Base-by-base conservation (phyloP, 2,329 filamentous ascomycete species). In the Chaetomium strumarium region DNA sequence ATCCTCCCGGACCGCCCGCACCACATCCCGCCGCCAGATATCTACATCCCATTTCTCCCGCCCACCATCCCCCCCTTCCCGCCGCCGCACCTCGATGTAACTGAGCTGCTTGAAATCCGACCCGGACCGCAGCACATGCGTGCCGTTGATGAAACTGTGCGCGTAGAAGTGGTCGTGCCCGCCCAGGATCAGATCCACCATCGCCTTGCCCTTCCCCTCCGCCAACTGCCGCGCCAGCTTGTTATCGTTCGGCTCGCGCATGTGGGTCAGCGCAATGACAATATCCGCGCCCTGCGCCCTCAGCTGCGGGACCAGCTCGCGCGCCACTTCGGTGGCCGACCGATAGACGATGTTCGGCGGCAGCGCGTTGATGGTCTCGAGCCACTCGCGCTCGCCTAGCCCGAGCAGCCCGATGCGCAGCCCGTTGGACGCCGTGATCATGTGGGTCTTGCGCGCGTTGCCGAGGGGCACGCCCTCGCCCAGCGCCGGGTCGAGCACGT, bases 51-150 rank as follows among this genome's bases (percentile, higher is more conserved):
- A 96, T 16, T 78, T 77, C 63, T 14, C 12, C 11, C 64, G 14
- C 19, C 33, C 46, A 16, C 64, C 62, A 63, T 72, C 61, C 2
- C 14, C 34, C 2, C 68, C 73, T 30, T 70, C 67, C 1, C 66
- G 81, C 19, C 81, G 76, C 60, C 88, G 80, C 1, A 82, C 86
- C 67, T 95, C 88, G 48, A 96, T 79, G 64, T 95, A 95, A 65
- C 88, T 93, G 33, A 96, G 74, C 66, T 96, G 88, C 70, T 93
- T 95, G 71, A 96, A 96, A 67, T 96, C 91, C 16, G 85, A 89
- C 0, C 91, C 90, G 0, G 88, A 95, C 1, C 91, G 81, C n/a
- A 96, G 73, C 2, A 95, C 81, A 63, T 96, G 90, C 0, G 82
- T 88, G 9, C 85, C 85, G 55, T 91, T 90, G 67, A 93, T 78